Evolutionary conservation across 2,329 filamentous ascomycete species (phyloP).

Genomic region (Cercospora brassicicola): DNA sequence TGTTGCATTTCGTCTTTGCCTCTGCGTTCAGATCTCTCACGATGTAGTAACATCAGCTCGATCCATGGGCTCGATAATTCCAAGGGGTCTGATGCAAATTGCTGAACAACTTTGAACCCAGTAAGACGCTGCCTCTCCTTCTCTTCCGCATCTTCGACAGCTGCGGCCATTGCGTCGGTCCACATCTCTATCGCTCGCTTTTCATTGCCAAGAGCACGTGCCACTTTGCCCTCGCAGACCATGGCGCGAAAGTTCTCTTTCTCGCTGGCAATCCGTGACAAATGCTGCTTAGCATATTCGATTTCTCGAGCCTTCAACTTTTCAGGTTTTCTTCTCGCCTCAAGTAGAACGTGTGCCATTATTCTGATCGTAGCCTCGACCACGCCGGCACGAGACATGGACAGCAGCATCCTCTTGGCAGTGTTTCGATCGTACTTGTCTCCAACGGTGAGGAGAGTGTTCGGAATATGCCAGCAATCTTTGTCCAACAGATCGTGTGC

Average conservation of each 20-base stretch:
- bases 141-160: slow-evolving; percentile 21
- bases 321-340: slow-evolving; percentile 19
- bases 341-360: slow-evolving; percentile 26
- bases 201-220: slow-evolving; percentile 27
- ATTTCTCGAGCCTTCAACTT: slow-evolving; percentile 25
- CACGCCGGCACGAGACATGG: slow-evolving; percentile 27
- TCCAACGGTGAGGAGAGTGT: slow-evolving; percentile 9
- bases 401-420: slow-evolving; percentile 30
- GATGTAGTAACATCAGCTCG: slow-evolving; percentile 33
- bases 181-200: slow-evolving; percentile 33
- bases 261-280: slow-evolving; percentile 28
- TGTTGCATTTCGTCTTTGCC: slow-evolving; percentile 24
- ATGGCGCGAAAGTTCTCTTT: slow-evolving; percentile 29
- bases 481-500: slow-evolving; percentile 5
- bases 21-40: slow-evolving; percentile 9
- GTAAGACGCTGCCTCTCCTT: background rate
- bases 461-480: slow-evolving; percentile 14
- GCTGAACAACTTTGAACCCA: background rate
- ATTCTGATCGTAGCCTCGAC: slow-evolving; percentile 31
- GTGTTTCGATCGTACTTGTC: slow-evolving; percentile 12
- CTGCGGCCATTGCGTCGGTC: slow-evolving; percentile 30
- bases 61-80: slow-evolving; percentile 38
- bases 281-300: slow-evolving; percentile 22
- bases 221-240: slow-evolving; percentile 37
- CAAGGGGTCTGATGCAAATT: slow-evolving; percentile 10